A percentile compares a stretch with the other conserved stretches of the same genome.
Conservation (phyloP, 2,329 filamentous ascomycete species). For the Chlorencoelia australis region DNA sequence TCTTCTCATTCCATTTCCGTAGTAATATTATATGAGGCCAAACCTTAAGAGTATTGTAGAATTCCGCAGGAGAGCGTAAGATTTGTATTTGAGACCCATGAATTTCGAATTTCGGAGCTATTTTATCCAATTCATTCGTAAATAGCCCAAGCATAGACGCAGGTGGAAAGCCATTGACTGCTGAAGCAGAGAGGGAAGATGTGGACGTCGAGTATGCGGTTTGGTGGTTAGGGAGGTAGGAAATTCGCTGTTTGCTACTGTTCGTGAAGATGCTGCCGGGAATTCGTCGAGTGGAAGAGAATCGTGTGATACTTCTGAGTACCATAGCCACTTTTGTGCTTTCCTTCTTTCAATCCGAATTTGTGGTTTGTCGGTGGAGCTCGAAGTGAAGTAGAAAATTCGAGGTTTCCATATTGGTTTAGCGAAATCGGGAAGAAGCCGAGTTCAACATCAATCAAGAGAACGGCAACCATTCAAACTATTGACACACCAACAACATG, state of each 20-base stretch:
- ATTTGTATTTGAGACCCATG: constrained; percentile 71
- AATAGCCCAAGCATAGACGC: constrained; percentile 46
- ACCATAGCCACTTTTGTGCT: constrained; percentile 24
- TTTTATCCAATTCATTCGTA: constrained; percentile 69
- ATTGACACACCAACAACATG: constrained; percentile 49
- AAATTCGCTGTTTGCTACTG: constrained; percentile 19
- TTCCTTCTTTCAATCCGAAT: neutral
- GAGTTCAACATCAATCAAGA: constrained; percentile 7
- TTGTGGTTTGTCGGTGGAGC: too few relatives aligned
- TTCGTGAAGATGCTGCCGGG: constrained; percentile 12
- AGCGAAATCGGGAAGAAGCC: constrained; percentile 1
- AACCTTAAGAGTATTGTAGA: constrained; percentile 87
- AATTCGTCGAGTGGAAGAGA: constrained; percentile 22
- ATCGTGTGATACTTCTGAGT: constrained; percentile 27
- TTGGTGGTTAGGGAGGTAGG: too few relatives aligned
- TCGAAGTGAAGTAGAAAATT: neutral
- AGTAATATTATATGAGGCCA: constrained; percentile 16
- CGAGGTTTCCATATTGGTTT: neutral
- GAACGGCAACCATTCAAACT: constrained; percentile 5
- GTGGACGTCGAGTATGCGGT: constrained; percentile 25
- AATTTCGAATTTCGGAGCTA: constrained; percentile 86
- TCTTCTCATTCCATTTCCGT: constrained; percentile 1
- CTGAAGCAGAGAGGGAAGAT: constrained; percentile 11
- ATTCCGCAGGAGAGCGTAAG: constrained; percentile 71
- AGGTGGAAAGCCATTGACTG: constrained; percentile 33